These are phyloP conservation scores for Chytriomyces confervae DNA, from an alignment of 192 early-diverging fungal species.

Conservation along the genomic window DNA sequence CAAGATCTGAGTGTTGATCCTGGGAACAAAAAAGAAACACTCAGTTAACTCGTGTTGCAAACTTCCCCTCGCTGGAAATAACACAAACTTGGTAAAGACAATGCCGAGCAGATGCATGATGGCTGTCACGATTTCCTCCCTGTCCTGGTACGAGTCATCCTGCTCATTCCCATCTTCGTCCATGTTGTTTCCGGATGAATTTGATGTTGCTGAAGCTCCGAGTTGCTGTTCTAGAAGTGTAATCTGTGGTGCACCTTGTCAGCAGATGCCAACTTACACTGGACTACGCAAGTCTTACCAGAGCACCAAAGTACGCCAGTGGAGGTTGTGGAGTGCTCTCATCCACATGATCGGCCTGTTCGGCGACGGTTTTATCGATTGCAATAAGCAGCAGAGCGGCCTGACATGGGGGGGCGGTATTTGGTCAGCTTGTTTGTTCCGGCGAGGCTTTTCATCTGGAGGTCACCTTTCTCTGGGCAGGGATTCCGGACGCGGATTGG, in stretches of 20 bases:
- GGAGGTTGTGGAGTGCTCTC: constrained; percentile 62
- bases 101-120: constrained; percentile 83
- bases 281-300: constrained; percentile 54
- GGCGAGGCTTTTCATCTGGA: neutral
- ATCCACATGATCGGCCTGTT: constrained; percentile 54
- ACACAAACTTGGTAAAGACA: constrained; percentile 70
- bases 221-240: constrained; percentile 74
- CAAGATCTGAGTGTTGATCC: constrained; percentile 43
- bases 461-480: constrained; percentile 81
- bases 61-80: neutral
- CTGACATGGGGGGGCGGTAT: constrained; percentile 19
- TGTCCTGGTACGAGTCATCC: constrained; percentile 56
- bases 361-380: constrained; percentile 74
- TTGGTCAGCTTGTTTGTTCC: neutral
- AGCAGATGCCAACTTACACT: neutral
- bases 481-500: constrained; percentile 77
- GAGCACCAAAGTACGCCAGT: constrained; percentile 87
- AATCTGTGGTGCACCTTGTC: constrained; percentile 36
- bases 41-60: neutral
- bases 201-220: constrained; percentile 32
- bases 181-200: neutral
- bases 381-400: constrained; percentile 54
- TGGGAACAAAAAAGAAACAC: neutral
- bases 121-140: constrained; percentile 57
- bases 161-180: constrained; percentile 4